phyloP scores from a whole-genome alignment of 345 rosid genomes.

The Combretum micranthum region DNA sequence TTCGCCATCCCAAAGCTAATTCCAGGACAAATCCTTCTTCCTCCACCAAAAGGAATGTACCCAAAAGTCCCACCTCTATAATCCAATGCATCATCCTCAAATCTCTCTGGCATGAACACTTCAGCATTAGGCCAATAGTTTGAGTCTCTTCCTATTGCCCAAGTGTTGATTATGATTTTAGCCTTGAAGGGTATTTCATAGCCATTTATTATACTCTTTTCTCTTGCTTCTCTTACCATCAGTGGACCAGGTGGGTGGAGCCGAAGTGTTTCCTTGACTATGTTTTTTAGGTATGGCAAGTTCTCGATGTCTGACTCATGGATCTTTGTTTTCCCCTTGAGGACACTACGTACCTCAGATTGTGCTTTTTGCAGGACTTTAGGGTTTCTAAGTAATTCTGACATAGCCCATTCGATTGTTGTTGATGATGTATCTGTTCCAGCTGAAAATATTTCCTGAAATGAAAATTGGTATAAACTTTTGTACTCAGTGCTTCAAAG shows the following conservation, averaged over 20 bases:
- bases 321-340: slow-evolving; percentile 3
- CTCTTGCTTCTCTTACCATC: slow-evolving; percentile 3
- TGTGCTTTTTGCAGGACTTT: slow-evolving; percentile 12
- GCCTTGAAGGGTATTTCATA: no score
- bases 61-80: slow-evolving; percentile 9
- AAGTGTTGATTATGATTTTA: slow-evolving; percentile 8
- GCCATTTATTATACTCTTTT: slow-evolving; percentile 1
- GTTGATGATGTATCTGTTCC: no score
- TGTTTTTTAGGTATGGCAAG: slow-evolving; percentile 8
- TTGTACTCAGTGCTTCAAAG: no score
- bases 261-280: slow-evolving; percentile 12
- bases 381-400: slow-evolving; percentile 14
- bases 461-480: no score
- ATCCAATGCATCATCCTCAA: slow-evolving; percentile 4
- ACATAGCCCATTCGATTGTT: slow-evolving; percentile 14
- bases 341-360: slow-evolving; percentile 4
- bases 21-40: slow-evolving; percentile 17
- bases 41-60: slow-evolving; percentile 14
- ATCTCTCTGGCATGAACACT: slow-evolving; percentile 9
- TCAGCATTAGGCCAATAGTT: slow-evolving; percentile 6
- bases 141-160: slow-evolving; percentile 17
- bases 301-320: slow-evolving; percentile 7
- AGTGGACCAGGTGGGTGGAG: slow-evolving; percentile 10
- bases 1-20: slow-evolving; percentile 1
- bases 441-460: slow-evolving; percentile 14